Conservation (phyloP, 2,329 filamentous ascomycete species). For the Rhynchosporium graminicola region DNA sequence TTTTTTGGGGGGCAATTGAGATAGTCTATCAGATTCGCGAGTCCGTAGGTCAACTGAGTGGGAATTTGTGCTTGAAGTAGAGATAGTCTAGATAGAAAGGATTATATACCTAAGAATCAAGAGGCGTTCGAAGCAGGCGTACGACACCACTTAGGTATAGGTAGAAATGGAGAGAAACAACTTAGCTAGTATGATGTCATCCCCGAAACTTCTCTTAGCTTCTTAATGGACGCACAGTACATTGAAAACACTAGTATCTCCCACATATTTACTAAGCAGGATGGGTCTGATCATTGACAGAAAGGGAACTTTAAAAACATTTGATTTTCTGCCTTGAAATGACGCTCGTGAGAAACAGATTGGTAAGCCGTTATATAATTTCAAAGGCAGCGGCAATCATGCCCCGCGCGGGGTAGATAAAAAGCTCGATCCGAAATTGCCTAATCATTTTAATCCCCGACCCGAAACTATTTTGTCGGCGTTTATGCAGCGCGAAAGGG, state of each 20-base stretch:
- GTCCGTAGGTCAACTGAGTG: neutral
- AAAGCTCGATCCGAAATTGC: neutral
- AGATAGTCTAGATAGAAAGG: neutral
- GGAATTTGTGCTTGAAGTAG: neutral
- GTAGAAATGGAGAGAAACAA: neutral
- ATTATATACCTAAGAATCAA: neutral
- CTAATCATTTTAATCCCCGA: slow-evolving; percentile 1
- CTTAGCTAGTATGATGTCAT: slow-evolving; percentile 21
- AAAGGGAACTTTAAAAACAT: neutral
- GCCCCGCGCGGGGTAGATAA: slow-evolving; percentile 9
- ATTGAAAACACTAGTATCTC: slow-evolving; percentile 1
- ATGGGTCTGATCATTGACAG: neutral
- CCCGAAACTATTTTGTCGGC: neutral
- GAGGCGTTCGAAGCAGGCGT: neutral
- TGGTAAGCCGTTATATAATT: neutral
- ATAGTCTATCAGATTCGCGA: neutral
- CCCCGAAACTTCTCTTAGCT: neutral
- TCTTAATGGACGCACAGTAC: no score
- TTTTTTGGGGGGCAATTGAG: neutral
- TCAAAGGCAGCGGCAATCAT: neutral
- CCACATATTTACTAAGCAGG: neutral
- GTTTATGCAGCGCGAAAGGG: neutral
- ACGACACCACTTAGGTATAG: neutral
- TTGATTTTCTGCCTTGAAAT: neutral
- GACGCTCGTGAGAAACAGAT: neutral